Evolutionary conservation across 768 basidiomycete species (phyloP).

Genomic region (Psilocybe tampanensis): DNA sequence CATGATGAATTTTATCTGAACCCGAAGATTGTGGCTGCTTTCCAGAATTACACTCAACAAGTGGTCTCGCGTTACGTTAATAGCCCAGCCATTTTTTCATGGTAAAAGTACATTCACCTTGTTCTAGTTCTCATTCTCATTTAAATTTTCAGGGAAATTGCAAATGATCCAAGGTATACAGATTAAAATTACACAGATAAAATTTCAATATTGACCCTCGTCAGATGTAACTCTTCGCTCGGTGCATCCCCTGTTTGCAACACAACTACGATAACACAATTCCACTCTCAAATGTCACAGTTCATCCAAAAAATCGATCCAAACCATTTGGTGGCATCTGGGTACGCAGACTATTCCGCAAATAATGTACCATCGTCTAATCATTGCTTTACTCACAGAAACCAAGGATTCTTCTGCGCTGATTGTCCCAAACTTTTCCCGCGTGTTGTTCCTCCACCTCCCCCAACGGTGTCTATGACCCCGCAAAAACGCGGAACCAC

Average conservation of each 20-base stretch:
- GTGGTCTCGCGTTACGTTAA: conserved; percentile 59
- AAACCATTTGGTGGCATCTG: conserved; percentile 66
- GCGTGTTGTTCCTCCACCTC: conserved; percentile 35
- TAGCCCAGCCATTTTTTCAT: conserved; percentile 52
- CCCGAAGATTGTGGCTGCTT: conserved; percentile 47
- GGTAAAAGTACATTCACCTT: conserved; percentile 30
- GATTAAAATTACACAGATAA: neutral
- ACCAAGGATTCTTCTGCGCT: conserved; percentile 61
- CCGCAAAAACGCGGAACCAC: conserved; percentile 32
- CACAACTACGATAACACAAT: conserved; percentile 54
- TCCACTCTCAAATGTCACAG: conserved; percentile 51
- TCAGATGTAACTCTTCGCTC: conserved; percentile 61
- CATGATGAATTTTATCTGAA: conserved; percentile 68
- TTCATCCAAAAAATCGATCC: conserved; percentile 52
- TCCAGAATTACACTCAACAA: conserved; percentile 58
- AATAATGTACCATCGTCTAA: neutral
- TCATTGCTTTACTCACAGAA: conserved; percentile 25
- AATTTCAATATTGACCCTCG: conserved; percentile 4
- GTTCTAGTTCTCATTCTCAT: conserved; percentile 1
- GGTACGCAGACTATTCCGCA: conserved; percentile 41
- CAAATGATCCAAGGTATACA: conserved; percentile 64
- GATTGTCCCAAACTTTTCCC: conserved; percentile 59
- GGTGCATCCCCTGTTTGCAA: conserved; percentile 43
- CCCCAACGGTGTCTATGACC: conserved; percentile 40
- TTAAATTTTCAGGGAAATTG: conserved; percentile 51